Evolutionary conservation across 495 filamentous ascomycete genomes (phyloP).

Genomic region (Xylona heveae): DNA sequence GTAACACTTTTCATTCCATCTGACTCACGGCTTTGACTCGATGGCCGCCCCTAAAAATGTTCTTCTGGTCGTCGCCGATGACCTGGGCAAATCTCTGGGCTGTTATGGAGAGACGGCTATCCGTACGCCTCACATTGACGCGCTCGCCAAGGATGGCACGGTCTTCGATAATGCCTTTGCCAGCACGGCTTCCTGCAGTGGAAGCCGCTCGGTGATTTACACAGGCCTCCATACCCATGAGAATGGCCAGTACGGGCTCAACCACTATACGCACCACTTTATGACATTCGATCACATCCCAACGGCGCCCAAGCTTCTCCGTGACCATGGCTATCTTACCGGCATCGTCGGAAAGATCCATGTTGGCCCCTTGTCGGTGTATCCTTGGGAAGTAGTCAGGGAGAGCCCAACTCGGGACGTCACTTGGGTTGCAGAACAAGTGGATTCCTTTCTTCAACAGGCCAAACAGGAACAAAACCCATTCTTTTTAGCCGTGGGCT

Average conservation of each 20-base stretch:
- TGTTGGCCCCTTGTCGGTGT: slow-evolving; percentile 19
- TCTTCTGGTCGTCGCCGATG: slow-evolving; percentile 21
- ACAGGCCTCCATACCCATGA: slow-evolving; percentile 25
- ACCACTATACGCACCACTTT: slow-evolving; percentile 15
- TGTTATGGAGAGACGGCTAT: slow-evolving; percentile 17
- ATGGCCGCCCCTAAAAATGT: slow-evolving; percentile 13
- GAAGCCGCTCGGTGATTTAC: slow-evolving; percentile 22
- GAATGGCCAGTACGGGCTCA: slow-evolving; percentile 24
- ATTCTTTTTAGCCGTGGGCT: slow-evolving; percentile 23
- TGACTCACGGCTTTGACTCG: too few species aligned
- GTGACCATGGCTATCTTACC: slow-evolving; percentile 17
- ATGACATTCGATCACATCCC: slow-evolving; percentile 21
- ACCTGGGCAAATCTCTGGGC: slow-evolving; percentile 18
- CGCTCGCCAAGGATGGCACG: slow-evolving; percentile 15
- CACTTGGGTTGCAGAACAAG: slow-evolving; percentile 14
- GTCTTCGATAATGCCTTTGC: slow-evolving; percentile 20
- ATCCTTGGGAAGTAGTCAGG: slow-evolving; percentile 19
- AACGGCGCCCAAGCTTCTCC: slow-evolving; percentile 18
- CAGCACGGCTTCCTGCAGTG: slow-evolving; percentile 24
- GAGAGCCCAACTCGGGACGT: slow-evolving; percentile 20
- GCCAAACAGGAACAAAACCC: slow-evolving; percentile 12
- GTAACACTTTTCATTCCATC: too few species aligned
- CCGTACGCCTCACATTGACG: slow-evolving; percentile 19
- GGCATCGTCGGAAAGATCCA: slow-evolving; percentile 25
- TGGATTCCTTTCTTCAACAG: slow-evolving; percentile 15